Evolutionary conservation across 306 rosid genomes (phyloP), one percentile per base, ranked within the genome.

Genomic region (Hippophae gyantsensis): DNA sequence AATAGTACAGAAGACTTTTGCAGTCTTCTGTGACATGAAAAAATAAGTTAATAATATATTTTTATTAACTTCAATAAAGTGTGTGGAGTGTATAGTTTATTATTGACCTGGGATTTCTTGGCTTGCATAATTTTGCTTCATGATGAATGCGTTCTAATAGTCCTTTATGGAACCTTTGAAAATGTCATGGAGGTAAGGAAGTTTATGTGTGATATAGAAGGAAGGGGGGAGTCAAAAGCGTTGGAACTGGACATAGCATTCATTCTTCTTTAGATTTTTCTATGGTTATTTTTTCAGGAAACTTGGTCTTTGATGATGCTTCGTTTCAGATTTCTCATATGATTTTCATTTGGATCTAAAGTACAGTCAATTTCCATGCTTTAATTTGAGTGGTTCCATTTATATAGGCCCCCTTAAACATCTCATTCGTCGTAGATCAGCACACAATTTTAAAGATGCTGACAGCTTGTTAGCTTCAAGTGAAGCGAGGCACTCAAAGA

Each of bases 401-500:
- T 48, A 42, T 72, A 61, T 67, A 86, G 90, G 95, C 61, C 79
- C 73, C 57, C 70, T 48, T 68, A 83, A 75, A 63, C 82, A 70
- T 83, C 71, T 74, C 68, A 79, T 82, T 70, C 90, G 82, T 32
- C 84, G 72, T 12, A 80, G 89, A 75, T 65, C 79, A 69, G 57
- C 71, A 13, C 74, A 76, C 50, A 74, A 73, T 57, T 52, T 68
- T 62, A 86, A 78, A 76, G 89, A 83, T 66, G 70, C 50, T 67
- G 85, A 80, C 72, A 77, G 80, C 69, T 76, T 67, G 56, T 72
- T 63, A n/a, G 49, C 62, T 73, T 51, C 71, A 7, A 77, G 67
- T 72, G 94, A 82, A 67, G 89, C 82, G 63, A 86, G 81, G 72
- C 83, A 72, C 70, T 67, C 73, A 25, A 83, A 78, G 70, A 83